These are phyloP conservation scores for Linum trigynum DNA, from an alignment of 345 rosid genomes.

Conservation along the genomic window DNA sequence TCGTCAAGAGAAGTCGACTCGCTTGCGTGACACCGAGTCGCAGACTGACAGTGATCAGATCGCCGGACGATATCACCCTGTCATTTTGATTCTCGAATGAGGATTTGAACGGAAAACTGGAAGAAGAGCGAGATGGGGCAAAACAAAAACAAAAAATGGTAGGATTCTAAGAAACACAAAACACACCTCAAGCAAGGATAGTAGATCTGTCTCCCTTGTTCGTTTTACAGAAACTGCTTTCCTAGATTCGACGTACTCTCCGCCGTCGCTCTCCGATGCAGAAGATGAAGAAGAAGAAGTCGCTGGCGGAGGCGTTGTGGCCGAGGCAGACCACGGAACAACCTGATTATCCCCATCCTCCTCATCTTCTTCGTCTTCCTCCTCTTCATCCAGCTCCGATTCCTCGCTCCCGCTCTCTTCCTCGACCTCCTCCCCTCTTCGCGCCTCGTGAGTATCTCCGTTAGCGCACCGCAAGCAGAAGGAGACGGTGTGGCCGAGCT, in stretches of 20 bases:
- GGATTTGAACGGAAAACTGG: background rate
- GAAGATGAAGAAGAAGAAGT: slow-evolving; percentile 18
- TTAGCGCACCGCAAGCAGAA: slow-evolving; percentile 36
- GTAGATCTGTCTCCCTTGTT: slow-evolving; percentile 22
- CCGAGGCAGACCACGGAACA: slow-evolving; percentile 39
- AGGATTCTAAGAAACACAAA: background rate
- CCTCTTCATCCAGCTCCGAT: slow-evolving; percentile 9
- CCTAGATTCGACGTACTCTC: slow-evolving; percentile 5
- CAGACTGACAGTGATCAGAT: slow-evolving; percentile 5
- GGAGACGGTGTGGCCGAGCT: slow-evolving; percentile 43
- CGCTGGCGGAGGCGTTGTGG: slow-evolving; percentile 19
- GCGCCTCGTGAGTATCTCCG: slow-evolving; percentile 1
- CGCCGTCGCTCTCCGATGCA: slow-evolving; percentile 25
- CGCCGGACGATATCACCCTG: slow-evolving; percentile 18
- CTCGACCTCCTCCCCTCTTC: slow-evolving; percentile 14
- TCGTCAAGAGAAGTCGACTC: slow-evolving; percentile 14
- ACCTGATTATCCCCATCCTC: slow-evolving; percentile 47
- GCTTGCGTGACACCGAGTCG: background rate
- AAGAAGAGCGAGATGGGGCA: background rate
- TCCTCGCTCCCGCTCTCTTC: slow-evolving; percentile 15
- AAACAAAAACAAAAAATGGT: background rate
- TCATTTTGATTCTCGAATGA: background rate
- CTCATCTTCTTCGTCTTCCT: slow-evolving; percentile 9
- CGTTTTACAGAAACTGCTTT: slow-evolving; percentile 21
- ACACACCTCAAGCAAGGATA: background rate